Base-by-base conservation (phyloP, 345 rosid genomes). In the Melaleuca quinquenervia region DNA sequence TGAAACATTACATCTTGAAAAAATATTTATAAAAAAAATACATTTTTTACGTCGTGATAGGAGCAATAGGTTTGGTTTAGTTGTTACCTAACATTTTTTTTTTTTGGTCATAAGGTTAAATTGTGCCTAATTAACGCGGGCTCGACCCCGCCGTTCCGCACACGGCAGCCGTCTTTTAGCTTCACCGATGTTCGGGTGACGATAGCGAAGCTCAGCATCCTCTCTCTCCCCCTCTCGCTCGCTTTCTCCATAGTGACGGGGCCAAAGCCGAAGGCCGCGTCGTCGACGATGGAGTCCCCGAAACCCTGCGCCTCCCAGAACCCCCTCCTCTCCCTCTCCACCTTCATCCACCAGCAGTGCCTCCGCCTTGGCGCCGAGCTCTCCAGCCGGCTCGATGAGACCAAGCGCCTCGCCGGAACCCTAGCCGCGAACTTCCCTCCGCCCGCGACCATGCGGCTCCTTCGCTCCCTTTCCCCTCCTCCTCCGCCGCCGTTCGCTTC, bases 401-500 rank as follows among this genome's bases (percentile, higher is more conserved):
- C 94, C 78, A 91, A 90, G 85, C 89, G 93, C 2, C 87, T 89
- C 82, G 92, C 92, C 85, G 89, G 89, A 84, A 58, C 83, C 88
- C 86, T 93, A 50, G 80, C 92, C 26, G 32, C 85, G 22, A 86
- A 87, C 80, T 88, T 58, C 36, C 83, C 93, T 6, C 84, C 89
- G 29, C 52, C 84, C 49, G 3, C 82, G 49, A 52, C 84, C 53
- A 50, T 55, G 84, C 78, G 90, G 22, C 74, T 78, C 82, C 82
- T 48, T 85, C 84, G 58, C 15, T 82, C 58, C 56, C 84, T 60
- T 74, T 52, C 51, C 45, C 48, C 84, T 75, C 52, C 87, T 44
- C 78, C 84, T 27, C 83, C 84, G 3, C 93, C 93, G 11, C 92
- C 90, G 6, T 95, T 96, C 87, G 97, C 98, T 24, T 94, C 96